Conservation (phyloP, 192 early-diverging fungal species). For the Backusella macrospora region DNA sequence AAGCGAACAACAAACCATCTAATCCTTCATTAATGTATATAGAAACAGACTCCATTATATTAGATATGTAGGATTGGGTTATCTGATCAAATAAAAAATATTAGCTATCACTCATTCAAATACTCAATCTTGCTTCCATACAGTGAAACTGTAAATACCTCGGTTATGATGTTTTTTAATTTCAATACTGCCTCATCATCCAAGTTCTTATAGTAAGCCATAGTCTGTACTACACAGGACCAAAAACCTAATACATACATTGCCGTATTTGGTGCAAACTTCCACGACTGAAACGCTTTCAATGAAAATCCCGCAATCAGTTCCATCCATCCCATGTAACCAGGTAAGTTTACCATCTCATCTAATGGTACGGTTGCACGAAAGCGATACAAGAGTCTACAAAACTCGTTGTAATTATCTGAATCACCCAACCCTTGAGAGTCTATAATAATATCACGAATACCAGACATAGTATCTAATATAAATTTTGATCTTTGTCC, state of each 20-base stretch:
- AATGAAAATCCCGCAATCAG: conserved; percentile 63
- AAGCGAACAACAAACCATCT: conserved; percentile 45
- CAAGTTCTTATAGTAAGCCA: conserved; percentile 47
- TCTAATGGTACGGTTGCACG: conserved; percentile 79
- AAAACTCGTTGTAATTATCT: conserved; percentile 84
- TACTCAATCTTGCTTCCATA: background rate
- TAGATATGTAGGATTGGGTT: conserved; percentile 51
- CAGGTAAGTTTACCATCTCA: conserved; percentile 75
- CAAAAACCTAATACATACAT: conserved; percentile 82
- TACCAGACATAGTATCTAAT: conserved; percentile 67
- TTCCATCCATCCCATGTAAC: conserved; percentile 69
- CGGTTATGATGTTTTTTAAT: conserved; percentile 49
- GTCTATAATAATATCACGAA: conserved; percentile 61
- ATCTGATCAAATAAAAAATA: conserved; percentile 30
- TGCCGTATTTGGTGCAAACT: conserved; percentile 70
- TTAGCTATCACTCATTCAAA: conserved; percentile 18
- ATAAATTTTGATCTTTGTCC: conserved; percentile 72
- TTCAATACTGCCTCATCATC: conserved; percentile 39
- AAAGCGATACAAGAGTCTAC: conserved; percentile 80
- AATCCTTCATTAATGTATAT: conserved; percentile 51
- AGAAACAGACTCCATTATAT: conserved; percentile 53
- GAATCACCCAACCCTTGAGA: conserved; percentile 67
- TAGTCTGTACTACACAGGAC: conserved; percentile 72
- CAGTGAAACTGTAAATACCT: conserved; percentile 26
- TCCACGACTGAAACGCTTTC: conserved; percentile 61